These are phyloP conservation scores for Hortiboletus campestris DNA, from an alignment of 768 basidiomycete genomes.

Conservation along the genomic window DNA sequence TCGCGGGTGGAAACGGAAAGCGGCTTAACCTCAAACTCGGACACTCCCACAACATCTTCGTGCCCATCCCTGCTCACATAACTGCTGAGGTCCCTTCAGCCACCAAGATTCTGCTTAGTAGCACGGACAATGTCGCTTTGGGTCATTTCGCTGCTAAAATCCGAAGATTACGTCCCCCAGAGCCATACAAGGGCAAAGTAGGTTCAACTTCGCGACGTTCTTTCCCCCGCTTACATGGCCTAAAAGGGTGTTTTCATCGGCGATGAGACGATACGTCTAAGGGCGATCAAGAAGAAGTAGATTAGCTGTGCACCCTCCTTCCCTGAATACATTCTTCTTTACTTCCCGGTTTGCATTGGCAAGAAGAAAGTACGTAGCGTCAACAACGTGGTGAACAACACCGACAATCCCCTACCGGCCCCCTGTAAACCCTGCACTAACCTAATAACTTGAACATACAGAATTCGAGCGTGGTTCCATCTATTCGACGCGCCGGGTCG, in stretches of 20 bases:
- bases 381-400: not conserved
- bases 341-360: not conserved
- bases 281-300: conserved; percentile 95
- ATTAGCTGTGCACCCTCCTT: conserved; percentile 6
- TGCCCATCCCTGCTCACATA: conserved; percentile 81
- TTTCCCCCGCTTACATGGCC: conserved; percentile 1
- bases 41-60: conserved; percentile 82
- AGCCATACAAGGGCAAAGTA: conserved; percentile 98
- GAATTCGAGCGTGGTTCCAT: not conserved
- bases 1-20: conserved; percentile 57
- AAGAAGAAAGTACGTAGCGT: not conserved
- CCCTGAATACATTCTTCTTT: conserved; percentile 4
- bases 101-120: conserved; percentile 78
- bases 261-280: conserved; percentile 88
- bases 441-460: too few species aligned
- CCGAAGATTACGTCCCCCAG: conserved; percentile 80
- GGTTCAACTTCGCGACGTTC: conserved; percentile 24
- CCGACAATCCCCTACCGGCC: not conserved
- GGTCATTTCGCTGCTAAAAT: conserved; percentile 89
- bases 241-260: conserved; percentile 89
- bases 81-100: conserved; percentile 76
- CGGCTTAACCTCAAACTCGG: conserved; percentile 90
- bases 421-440: not conserved
- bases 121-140: conserved; percentile 85
- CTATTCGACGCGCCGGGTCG: not conserved